Conservation (phyloP, 2,329 filamentous ascomycete genomes). For the Huntiella omanensis region DNA sequence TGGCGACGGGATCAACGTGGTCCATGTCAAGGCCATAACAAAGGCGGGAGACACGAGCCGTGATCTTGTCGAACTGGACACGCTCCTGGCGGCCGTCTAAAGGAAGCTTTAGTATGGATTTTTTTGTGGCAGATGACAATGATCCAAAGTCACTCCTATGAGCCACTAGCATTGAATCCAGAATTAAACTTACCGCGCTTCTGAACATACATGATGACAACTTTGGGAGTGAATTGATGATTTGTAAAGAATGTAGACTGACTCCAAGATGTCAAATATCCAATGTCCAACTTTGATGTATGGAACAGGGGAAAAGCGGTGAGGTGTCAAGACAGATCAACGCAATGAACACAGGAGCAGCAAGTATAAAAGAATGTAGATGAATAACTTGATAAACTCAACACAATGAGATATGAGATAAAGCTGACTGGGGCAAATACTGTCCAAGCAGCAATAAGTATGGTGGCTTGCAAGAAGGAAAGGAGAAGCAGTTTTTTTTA, state of each 20-base stretch:
- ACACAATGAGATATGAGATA: not conserved
- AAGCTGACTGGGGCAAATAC: not conserved
- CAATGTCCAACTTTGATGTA: slow-evolving; percentile 8
- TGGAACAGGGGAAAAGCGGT: slow-evolving; percentile 12
- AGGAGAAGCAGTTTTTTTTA: slow-evolving; percentile 9
- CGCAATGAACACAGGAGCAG: slow-evolving; percentile 1
- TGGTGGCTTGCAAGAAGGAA: slow-evolving; percentile 11
- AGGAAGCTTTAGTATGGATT: not conserved
- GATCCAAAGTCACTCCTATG: too few relatives aligned
- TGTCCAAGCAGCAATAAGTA: slow-evolving; percentile 13
- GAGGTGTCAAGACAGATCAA: slow-evolving; percentile 10
- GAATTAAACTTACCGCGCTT: slow-evolving; percentile 35
- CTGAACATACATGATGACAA: slow-evolving; percentile 38
- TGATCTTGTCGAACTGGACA: slow-evolving; percentile 99
- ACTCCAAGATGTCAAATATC: not conserved
- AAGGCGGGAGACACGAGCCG: slow-evolving; percentile 86
- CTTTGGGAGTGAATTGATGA: slow-evolving; percentile 6
- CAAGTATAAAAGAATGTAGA: slow-evolving; percentile 1
- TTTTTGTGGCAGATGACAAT: not conserved
- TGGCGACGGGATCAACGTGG: slow-evolving; percentile 92
- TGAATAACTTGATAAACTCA: not conserved
- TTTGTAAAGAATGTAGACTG: slow-evolving; percentile 12
- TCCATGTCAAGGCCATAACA: slow-evolving; percentile 92
- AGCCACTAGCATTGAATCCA: too few relatives aligned
- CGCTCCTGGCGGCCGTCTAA: slow-evolving; percentile 97